Conservation (phyloP, 2,329 filamentous ascomycete species). For the Monilinia laxa region DNA sequence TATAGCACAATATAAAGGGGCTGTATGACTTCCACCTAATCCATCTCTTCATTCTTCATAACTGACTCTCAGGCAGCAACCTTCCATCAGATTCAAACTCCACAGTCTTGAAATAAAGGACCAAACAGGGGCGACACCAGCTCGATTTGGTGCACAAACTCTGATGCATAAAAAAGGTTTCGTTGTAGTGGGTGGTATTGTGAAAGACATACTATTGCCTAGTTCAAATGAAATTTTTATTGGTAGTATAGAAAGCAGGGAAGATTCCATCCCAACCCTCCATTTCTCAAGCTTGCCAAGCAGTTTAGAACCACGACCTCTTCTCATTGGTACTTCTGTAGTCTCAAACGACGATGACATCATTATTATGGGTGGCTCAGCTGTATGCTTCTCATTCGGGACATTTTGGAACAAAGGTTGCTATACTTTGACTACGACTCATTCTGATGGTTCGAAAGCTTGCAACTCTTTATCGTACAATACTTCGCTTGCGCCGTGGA, state of each 20-base stretch:
- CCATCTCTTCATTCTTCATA: not conserved
- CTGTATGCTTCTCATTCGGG: constrained; percentile 88
- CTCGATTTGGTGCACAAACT: constrained; percentile 48
- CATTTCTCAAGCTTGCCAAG: not conserved
- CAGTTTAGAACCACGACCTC: constrained; percentile 51
- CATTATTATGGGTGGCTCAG: constrained; percentile 73
- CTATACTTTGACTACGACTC: constrained; percentile 28
- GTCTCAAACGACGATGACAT: constrained; percentile 50
- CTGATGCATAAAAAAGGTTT: constrained; percentile 38
- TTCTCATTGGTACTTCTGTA: constrained; percentile 69
- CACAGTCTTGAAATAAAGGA: not conserved
- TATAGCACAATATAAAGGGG: constrained; percentile 41
- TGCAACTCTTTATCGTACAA: not conserved
- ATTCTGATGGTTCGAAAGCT: not conserved
- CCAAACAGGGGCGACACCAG: constrained; percentile 22
- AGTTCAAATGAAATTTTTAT: constrained; percentile 52
- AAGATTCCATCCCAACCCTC: not conserved
- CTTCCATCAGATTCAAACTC: not conserved
- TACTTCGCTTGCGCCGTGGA: constrained; percentile 27
- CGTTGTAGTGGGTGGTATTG: constrained; percentile 48
- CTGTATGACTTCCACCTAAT: constrained; percentile 25
- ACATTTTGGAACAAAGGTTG: constrained; percentile 72
- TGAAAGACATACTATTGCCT: constrained; percentile 45
- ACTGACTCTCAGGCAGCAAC: constrained; percentile 8
- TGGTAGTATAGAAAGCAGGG: not conserved